Percentiles rank a stretch among this genome's conserved stretches.
These are phyloP conservation scores for Tuber indicum DNA, from an alignment of 495 filamentous ascomycete genomes.

Conservation along the genomic window DNA sequence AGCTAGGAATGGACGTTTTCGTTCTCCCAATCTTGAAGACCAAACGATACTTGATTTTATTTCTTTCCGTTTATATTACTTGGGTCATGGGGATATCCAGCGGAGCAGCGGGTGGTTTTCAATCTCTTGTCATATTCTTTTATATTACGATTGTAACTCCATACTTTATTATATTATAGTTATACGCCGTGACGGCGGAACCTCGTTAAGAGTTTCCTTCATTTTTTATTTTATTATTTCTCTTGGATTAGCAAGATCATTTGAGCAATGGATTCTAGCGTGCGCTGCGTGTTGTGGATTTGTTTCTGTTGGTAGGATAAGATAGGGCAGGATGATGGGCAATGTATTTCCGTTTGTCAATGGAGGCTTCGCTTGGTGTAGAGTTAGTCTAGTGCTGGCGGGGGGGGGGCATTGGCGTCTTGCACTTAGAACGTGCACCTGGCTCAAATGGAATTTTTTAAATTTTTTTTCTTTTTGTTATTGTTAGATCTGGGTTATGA, in stretches of 20 bases:
- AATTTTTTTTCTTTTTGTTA: too few species aligned
- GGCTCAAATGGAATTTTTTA: too few species aligned
- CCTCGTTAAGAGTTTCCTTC: neutral
- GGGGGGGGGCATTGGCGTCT: too few species aligned
- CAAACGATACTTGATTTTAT: neutral
- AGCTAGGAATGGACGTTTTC: neutral
- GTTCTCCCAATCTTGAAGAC: neutral
- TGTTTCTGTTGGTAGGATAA: neutral
- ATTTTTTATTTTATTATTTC: neutral
- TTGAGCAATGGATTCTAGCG: neutral
- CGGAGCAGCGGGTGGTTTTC: slow-evolving; percentile 3
- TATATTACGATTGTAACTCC: neutral
- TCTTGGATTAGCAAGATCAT: neutral
- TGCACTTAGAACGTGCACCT: too few species aligned
- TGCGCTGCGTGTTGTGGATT: neutral
- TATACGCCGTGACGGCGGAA: neutral
- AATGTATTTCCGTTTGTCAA: neutral
- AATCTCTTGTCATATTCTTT: neutral
- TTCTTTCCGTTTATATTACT: slow-evolving; percentile 3
- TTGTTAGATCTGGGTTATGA: too few species aligned
- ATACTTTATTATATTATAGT: neutral
- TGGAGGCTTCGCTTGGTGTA: neutral
- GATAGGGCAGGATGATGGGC: neutral
- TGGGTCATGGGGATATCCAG: slow-evolving; percentile 2
- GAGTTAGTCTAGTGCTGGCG: too few species aligned